phyloP scores from a whole-genome alignment of 2,329 filamentous ascomycete species.

The Anthostomella pinea region DNA sequence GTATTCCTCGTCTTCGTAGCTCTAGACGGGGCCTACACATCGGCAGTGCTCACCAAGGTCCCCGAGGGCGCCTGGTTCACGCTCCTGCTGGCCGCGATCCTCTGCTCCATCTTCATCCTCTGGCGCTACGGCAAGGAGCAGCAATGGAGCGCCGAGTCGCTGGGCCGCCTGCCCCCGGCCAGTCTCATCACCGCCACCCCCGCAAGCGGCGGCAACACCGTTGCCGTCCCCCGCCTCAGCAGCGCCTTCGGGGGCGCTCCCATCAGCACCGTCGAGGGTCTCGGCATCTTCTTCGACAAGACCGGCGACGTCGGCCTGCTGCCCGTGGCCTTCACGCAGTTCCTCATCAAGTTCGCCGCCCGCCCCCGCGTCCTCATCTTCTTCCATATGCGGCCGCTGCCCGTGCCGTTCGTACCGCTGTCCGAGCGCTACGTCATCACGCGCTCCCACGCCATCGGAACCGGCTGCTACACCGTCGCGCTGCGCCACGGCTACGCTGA shows the following conservation, averaged over 20 bases:
- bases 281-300: slow-evolving; percentile 4
- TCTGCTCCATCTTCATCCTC: slow-evolving; percentile 4
- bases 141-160: slow-evolving; percentile 3
- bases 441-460: neutral
- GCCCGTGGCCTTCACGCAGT: slow-evolving; percentile 3
- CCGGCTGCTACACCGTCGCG: slow-evolving; percentile 2
- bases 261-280: slow-evolving; percentile 1
- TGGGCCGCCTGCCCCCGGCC: neutral
- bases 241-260: slow-evolving; percentile 1
- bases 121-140: slow-evolving; percentile 6
- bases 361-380: slow-evolving; percentile 4
- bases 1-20: slow-evolving; percentile 4
- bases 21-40: slow-evolving; percentile 4
- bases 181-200: neutral
- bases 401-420: neutral
- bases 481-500: slow-evolving; percentile 3
- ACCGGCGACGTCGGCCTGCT: neutral
- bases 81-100: slow-evolving; percentile 1
- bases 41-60: slow-evolving; percentile 1
- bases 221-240: neutral
- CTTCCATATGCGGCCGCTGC: slow-evolving; percentile 6
- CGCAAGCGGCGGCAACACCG: neutral
- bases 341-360: slow-evolving; percentile 3
- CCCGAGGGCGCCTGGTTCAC: slow-evolving; percentile 4
- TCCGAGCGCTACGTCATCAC: slow-evolving; percentile 3